Conservation (phyloP, 768 basidiomycete genomes). For the Austroboletus eburneus region DNA sequence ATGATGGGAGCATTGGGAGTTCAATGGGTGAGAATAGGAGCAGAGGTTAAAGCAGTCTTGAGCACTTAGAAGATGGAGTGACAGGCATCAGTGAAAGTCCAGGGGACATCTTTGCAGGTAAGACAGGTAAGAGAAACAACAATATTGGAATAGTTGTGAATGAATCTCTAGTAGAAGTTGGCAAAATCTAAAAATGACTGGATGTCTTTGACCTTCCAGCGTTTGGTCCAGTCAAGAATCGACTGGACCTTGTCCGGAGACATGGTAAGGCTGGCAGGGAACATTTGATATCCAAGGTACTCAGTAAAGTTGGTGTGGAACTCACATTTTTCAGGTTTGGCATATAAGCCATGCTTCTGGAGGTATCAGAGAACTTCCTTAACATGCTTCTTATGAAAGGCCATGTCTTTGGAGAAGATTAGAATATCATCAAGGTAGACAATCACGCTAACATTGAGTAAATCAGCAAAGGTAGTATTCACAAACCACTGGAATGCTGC, state of each 20-base stretch:
- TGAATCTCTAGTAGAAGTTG: too few species aligned
- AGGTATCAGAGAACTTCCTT: neutral
- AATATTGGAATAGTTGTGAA: too few species aligned
- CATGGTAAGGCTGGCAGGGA: neutral
- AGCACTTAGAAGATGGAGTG: neutral
- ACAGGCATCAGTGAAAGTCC: neutral
- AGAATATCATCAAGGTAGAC: slow-evolving; percentile 44
- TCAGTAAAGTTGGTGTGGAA: neutral
- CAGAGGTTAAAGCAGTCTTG: neutral
- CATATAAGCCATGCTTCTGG: neutral
- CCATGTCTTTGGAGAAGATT: slow-evolving; percentile 28
- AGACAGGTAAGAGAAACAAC: neutral
- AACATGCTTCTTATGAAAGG: neutral
- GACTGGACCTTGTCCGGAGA: neutral
- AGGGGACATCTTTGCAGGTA: neutral
- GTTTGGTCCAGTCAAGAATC: too few species aligned
- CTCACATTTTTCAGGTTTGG: neutral
- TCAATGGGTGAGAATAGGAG: neutral
- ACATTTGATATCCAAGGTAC: neutral
- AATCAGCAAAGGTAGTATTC: slow-evolving; percentile 4
- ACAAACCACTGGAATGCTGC: slow-evolving; percentile 19
- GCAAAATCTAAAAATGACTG: neutral
- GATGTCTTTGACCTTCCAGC: neutral
- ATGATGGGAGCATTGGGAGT: neutral
- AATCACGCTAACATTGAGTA: slow-evolving; percentile 31